Base-by-base conservation (phyloP, 441 rosid genomes). In the Bocquillonia castaneifolia region DNA sequence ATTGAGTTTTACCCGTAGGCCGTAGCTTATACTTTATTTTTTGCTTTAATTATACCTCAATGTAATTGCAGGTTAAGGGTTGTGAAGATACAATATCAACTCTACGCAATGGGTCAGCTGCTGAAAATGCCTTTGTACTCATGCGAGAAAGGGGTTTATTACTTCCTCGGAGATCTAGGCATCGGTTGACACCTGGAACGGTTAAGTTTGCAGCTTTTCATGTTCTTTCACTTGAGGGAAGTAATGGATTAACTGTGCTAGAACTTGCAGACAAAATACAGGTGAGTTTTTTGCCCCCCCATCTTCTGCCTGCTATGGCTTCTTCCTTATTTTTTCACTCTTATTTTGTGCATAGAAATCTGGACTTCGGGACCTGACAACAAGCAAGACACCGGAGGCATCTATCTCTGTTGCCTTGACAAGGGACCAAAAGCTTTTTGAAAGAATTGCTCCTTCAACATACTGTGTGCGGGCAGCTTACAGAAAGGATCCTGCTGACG, bases 351-450 rank as follows among this genome's bases (percentile, higher is more conserved):
- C 50, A 22, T 20, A 96, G 99, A 93, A 91, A 93, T 96, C 96
- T 76, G 99, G 99, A 72, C 90, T 96, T 44, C 87, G 99, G 61
- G 98, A 96, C 82, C 83, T 96, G 63, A 85, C 96, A 69, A 88
- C 98, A 15, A 96, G 99, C 87, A 96, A 86, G 87, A 96, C 98
- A 25, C 99, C 99, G 7, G 99, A 96, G 82, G 99, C 99, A 55
- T 96, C 99, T 6, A 91, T 96, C 71, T 90, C 99, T 68, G 99
- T 92, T 81, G 99, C 99, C 54, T 77, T 96, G 84, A 91, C 98
- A 29, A 91, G 99, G 81, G 99, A 96, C 78, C 84, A 89, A 72
- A 96, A 96, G 79, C 99, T 96, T 77, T 96, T 96, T 48, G 99
- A 96, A 86, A 89, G 99, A 83, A 89, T 91, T 63, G 99, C 99